Evolutionary conservation across 345 rosid genomes (phyloP), one percentile per base, ranked within the genome.

Genomic region (Bruguiera parviflora): DNA sequence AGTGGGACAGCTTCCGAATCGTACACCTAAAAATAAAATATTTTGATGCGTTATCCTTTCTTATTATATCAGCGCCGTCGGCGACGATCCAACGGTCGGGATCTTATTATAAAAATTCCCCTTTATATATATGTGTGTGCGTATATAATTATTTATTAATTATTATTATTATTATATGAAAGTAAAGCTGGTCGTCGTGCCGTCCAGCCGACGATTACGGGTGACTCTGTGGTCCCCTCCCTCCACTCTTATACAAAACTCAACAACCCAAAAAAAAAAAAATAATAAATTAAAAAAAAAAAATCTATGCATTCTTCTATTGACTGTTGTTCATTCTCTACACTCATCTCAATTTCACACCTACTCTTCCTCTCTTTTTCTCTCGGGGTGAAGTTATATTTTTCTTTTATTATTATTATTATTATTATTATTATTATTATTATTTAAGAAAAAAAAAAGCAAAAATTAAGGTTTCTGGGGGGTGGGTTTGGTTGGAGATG

Each of bases 151-250:
- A 21, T 52, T 18, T 51, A 19, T 5, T 52, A 20, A 19, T 5
- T 52, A 20, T 15, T 3, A 6, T 19, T 1, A 53, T 0, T 20
- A 8, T 7, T 11, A 55, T 19, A 25, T n/a, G 3, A 5, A 3
- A 56, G 24, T 13, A 1, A 56, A 71, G 33, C 6, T 58, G 62
- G 35, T 28, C 64, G 43, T 61, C 75, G 70, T 79, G 88, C 82
- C 83, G 83, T 73, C 80, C 67, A 81, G 75, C 87, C 89, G 85
- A 77, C 87, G 88, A 84, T 85, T 85, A 79, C 89, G 88, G 92
- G 88, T 80, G 89, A 71, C 83, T 66, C 58, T 4, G 73, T 78
- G 85, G 85, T 88, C 33, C 85, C 88, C 83, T 0, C 53, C 13
- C 39, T 47, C 46, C 58, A 59, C 66, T 69, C 55, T 56, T 58